These are phyloP conservation scores for Hericium rajendrae DNA, from an alignment of 768 basidiomycete species.

Conservation along the genomic window DNA sequence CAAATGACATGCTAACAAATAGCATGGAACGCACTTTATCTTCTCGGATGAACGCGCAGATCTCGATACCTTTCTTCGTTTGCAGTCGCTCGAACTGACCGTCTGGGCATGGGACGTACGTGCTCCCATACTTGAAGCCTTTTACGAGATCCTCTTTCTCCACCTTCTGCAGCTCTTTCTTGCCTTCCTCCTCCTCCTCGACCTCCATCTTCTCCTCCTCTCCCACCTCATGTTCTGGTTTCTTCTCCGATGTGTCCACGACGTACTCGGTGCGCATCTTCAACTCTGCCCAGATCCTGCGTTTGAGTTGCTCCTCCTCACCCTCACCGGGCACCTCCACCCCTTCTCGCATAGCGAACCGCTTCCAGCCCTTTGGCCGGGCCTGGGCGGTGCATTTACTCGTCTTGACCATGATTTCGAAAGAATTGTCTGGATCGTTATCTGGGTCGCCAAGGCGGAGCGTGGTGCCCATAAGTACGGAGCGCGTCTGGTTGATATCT, in stretches of 20 bases:
- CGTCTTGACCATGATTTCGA: slow-evolving; percentile 64
- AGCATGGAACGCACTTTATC: slow-evolving; percentile 41
- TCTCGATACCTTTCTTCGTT: slow-evolving; percentile 80
- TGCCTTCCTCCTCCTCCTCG: slow-evolving; percentile 25
- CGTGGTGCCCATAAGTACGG: slow-evolving; percentile 49
- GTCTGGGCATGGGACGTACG: slow-evolving; percentile 79
- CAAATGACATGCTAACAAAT: neutral
- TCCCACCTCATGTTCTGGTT: slow-evolving; percentile 15
- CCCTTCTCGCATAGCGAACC: slow-evolving; percentile 39
- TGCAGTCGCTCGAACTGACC: slow-evolving; percentile 67
- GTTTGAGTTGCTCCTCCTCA: slow-evolving; percentile 16
- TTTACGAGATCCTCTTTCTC: slow-evolving; percentile 72
- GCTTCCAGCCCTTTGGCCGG: slow-evolving; percentile 72
- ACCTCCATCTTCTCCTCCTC: slow-evolving; percentile 29
- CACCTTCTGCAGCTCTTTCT: slow-evolving; percentile 38
- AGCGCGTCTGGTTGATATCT: slow-evolving; percentile 59
- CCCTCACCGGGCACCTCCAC: slow-evolving; percentile 25
- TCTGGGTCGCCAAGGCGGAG: slow-evolving; percentile 76
- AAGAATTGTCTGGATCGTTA: slow-evolving; percentile 53
- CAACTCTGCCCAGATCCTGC: slow-evolving; percentile 28
- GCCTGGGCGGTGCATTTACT: slow-evolving; percentile 72
- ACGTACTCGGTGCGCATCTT: slow-evolving; percentile 45
- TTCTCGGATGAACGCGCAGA: slow-evolving; percentile 71
- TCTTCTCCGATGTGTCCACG: slow-evolving; percentile 26
- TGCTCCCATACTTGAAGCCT: slow-evolving; percentile 86